Evolutionary conservation across 1,284 basidiomycete genomes (phyloP), one percentile per base, ranked within the genome.

Genomic region (Cutaneotrichosporon curvatum): DNA sequence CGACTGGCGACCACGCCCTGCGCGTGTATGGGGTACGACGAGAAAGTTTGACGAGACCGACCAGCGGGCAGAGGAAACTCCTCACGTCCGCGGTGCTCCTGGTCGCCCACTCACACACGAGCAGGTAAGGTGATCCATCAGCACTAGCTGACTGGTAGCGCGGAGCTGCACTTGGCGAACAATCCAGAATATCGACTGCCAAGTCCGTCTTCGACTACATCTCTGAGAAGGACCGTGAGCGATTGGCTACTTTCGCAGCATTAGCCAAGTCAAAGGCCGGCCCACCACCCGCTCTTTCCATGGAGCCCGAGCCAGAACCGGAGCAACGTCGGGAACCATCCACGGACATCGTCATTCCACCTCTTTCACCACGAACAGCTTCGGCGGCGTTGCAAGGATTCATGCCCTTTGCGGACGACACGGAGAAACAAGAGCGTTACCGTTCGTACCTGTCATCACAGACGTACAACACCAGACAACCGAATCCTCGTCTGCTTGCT

Each of bases 161-260:
- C 40, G 92, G 89, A 22, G 71, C 77, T 3, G 75, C 86, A 8
- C 75, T 98, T 0, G 92, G 94, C 39, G 94, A 97, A 70, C 80
- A 80, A 32, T 78, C 82, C 2, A 81, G 81, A 0, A 44, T 62
- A 3, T 62, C 63, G 0, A 55, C 64, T 39, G 66, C 64, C 8
- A 71, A 70, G 34, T 94, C 89, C 0, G 80, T 98, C 3, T 92
- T 92, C 61, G 90, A 96, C 40, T 97, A 84, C 67, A 82, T 97
- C 63, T 91, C 90, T 0, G 80, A 84, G 54, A 92, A 91, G 65
- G 88, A 92, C 58, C 79, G 81, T 43, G 89, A 94, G 50, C 82
- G 90, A 3, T 76, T 97, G 3, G 81, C 85, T 50, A 77, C 78
- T 10, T 76, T 85, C 21, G 74, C 81, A 12, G 67, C 56, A 1